Evolutionary conservation across 129 eudicot species (phyloP), one percentile per base, ranked within the genome.

Genomic region (Flaveria brownii): DNA sequence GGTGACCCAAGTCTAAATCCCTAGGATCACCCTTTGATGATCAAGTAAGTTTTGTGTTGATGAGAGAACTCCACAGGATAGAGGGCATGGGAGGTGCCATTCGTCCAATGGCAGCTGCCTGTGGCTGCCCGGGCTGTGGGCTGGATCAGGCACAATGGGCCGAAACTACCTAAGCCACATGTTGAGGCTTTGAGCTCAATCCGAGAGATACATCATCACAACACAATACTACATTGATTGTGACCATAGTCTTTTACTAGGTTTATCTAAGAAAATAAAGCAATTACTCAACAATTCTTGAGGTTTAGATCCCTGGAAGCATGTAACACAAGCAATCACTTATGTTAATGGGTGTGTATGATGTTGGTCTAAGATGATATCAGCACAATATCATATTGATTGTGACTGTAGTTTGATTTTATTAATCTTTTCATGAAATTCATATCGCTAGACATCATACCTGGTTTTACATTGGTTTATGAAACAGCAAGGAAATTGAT

Each of bases 401-500:
- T 17, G 42, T 56, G 68, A 57, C 22, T 14, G 12, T 23, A 64
- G 70, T 11, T 33, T 14, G 12, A 55, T 73, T 22, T 43, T 56
- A 41, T 73, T 74, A 8, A 60, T 74, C 23, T 57, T 73, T 28
- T 59, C 56, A 13, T 4, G 42, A 51, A 15, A 30, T 16, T 42
- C 5, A 25, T 30, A 17, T 25, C 2, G 42, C 68, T 42, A 41
- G 50, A n/a, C 15, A 50, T 67, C 33, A 43, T 52, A 72, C 23
- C 71, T 25, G 4, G 26, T 56, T 33, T 73, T 70, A 51, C 52
- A 68, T 68, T 78, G 65, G 47, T 73, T 12, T 82, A 72, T 81
- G 82, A 78, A 86, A 80, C 86, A 81, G 84, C 71, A 41, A 77
- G 64, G 73, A 73, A 2, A 30, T 74, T 71, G 72, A 86, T 77